Base-by-base conservation (phyloP, 164 flowering plant species). In the Chimonanthus praecox region DNA sequence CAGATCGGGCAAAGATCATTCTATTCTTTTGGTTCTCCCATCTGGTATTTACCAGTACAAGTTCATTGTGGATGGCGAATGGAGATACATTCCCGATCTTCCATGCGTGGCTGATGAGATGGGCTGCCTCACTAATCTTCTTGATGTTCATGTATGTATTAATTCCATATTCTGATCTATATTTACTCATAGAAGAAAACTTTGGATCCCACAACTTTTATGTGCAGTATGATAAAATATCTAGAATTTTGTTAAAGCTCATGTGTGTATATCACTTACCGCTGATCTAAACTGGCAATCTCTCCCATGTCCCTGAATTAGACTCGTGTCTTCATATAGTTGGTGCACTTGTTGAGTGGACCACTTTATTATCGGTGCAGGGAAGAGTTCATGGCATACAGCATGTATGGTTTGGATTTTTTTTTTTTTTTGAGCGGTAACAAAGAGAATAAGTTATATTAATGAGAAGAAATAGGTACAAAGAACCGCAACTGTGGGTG, bases 31-130 rank as follows among this genome's bases (percentile, higher is more conserved):
- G 82, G 94, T 92, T 70, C 86, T 92, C 47, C 89, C 90, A 51
- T 87, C 96, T 3, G 98, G 98, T 72, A 71, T 92, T 73, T 94
- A 88, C 78, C 91, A 90, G 72, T 94, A 88, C 82, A 88, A 79
- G 80, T 87, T 94, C 78, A 81, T 89, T 50, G 94, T 94, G 58
- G 98, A 94, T 84, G 98, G 97, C 2, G 87, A 94, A 76, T 77
- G 82, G 83, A 90, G 90, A 87, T 87, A 89, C 76, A 82, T 80
- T 73, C 96, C 92, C 54, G 97, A 94, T 69, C 85, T 92, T 72
- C 97, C 97, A 71, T 86, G 67, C 73, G 73, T 82, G 71, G 75
- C 87, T 49, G 92, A 90, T 82, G 94, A 89, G 71, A 80, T 69
- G 85, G 97, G 91, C 50, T 68, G 54, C 76, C 74, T 82, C 49